These are phyloP conservation scores for Phytopythium ostracodes DNA, from an alignment of 352 stramenopile species.

Conservation along the genomic window DNA sequence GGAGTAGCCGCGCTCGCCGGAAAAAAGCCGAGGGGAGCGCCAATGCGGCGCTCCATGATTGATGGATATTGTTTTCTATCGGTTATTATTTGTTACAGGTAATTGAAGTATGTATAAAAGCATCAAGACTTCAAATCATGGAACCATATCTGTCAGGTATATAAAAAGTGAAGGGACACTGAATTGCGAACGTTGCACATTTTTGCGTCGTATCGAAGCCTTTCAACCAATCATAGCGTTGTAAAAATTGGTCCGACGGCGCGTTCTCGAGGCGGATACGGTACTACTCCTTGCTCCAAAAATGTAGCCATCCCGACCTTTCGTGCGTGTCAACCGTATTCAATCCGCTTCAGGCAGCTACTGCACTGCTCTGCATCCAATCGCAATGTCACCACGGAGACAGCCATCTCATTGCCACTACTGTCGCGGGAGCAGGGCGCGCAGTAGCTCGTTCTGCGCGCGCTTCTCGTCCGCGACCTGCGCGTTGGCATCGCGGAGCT, in stretches of 20 bases:
- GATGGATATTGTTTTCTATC: no score
- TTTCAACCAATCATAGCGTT: neutral
- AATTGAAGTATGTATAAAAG: no score
- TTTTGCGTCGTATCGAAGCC: neutral
- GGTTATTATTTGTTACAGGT: no score
- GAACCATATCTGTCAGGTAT: neutral
- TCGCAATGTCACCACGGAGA: no score
- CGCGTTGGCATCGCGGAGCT: slow-evolving; percentile 16
- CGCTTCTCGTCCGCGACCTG: slow-evolving; percentile 30
- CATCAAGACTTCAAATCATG: no score
- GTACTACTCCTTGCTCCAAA: neutral
- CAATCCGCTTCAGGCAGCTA: no score
- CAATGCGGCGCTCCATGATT: no score
- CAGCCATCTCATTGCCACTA: neutral
- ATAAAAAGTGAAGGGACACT: neutral
- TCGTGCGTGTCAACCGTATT: neutral
- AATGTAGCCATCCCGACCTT: neutral
- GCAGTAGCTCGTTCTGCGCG: slow-evolving; percentile 30
- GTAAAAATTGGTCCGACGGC: neutral
- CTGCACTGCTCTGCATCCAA: neutral
- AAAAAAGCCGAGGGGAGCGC: no score
- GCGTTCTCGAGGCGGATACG: neutral
- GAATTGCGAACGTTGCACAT: neutral
- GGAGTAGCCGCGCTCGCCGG: no score
- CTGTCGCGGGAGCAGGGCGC: slow-evolving; percentile 3